Base-by-base conservation (phyloP, 2,329 filamentous ascomycete genomes). In the Exophiala xenobiotica region DNA sequence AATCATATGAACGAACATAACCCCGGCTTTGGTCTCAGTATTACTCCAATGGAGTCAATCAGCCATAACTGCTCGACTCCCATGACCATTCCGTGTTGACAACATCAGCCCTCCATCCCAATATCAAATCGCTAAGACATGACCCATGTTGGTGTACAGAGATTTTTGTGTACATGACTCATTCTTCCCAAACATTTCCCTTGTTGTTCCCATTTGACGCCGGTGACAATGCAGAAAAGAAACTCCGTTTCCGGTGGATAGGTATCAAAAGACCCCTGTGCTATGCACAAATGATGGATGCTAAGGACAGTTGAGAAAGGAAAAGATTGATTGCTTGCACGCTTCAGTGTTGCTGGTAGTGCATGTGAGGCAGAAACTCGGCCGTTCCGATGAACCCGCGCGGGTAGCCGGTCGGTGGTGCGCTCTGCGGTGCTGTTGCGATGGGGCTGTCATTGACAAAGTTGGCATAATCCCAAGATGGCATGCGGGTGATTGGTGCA, bases 391-490 rank as follows among this genome's bases (percentile, higher is more conserved):
- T 49, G n/a, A 40, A 45, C 16, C 49, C 49, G 19, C 57, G 58
- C 16, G 52, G 54, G 26, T 60, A 62, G 2, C 46, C 53, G 11
- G 49, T 50, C 9, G 58, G 57, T 29, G 58, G 58, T 37, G 60
- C 60, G 42, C 54, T 61, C 22, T 57, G 52, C 5, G 68, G 56
- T 3, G 63, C 50, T 12, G 61, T 64, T 6, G 63, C 65, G 12
- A 65, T 60, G 3, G 67, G 58, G 46, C 62, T 51, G 11, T 62
- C 50, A 38, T 63, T 58, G 23, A 65, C 57, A 24, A 68, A 65
- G 6, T 60, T 46, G 33, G 67, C 66, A 54, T 70, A 65, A 5
- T 74, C 70, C 69, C 72, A 74, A 3, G 67, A 63, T 20, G 55
- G 44, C 38, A 56, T 50, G 20, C 70, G 65, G 11, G 60, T 64